These are phyloP conservation scores for Cladosporium sp. DNA, from an alignment of 2,329 filamentous ascomycete genomes.

Conservation along the genomic window DNA sequence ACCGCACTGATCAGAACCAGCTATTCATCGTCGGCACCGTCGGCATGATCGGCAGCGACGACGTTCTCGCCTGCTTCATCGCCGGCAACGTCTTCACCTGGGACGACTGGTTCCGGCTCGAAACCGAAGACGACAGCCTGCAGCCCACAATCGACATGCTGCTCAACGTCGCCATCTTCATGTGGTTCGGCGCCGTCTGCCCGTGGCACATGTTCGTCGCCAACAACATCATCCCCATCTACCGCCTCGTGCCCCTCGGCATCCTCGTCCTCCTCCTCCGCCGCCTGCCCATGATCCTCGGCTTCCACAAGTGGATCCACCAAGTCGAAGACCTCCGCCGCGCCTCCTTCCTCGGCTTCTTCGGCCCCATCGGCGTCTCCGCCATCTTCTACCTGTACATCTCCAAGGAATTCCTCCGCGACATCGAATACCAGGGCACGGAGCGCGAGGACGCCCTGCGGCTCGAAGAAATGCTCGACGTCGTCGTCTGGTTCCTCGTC, in stretches of 20 bases:
- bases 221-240: slow-evolving; percentile 65
- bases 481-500: slow-evolving; percentile 80
- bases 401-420: slow-evolving; percentile 63
- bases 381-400: slow-evolving; percentile 88
- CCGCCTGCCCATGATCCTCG: slow-evolving; percentile 69
- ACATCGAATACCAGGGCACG: slow-evolving; percentile 52
- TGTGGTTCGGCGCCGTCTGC: slow-evolving; percentile 83
- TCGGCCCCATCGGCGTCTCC: slow-evolving; percentile 85
- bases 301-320: slow-evolving; percentile 66
- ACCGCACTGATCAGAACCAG: slow-evolving; percentile 22
- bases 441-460: slow-evolving; percentile 59
- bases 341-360: slow-evolving; percentile 83
- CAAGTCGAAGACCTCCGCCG: slow-evolving; percentile 71
- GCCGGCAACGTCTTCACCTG: slow-evolving; percentile 87
- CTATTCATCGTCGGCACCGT: slow-evolving; percentile 84
- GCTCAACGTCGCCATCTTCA: slow-evolving; percentile 79
- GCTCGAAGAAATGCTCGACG: slow-evolving; percentile 59
- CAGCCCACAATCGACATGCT: slow-evolving; percentile 94
- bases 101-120: slow-evolving; percentile 89
- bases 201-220: slow-evolving; percentile 68
- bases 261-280: slow-evolving; percentile 71
- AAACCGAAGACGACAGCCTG: slow-evolving; percentile 84
- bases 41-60: slow-evolving; percentile 80
- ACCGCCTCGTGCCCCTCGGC: slow-evolving; percentile 66
- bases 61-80: slow-evolving; percentile 86